Evolutionary conservation across 345 rosid genomes (phyloP), one percentile per base, ranked within the genome.

Genomic region (Arabidopsis arenosa): DNA sequence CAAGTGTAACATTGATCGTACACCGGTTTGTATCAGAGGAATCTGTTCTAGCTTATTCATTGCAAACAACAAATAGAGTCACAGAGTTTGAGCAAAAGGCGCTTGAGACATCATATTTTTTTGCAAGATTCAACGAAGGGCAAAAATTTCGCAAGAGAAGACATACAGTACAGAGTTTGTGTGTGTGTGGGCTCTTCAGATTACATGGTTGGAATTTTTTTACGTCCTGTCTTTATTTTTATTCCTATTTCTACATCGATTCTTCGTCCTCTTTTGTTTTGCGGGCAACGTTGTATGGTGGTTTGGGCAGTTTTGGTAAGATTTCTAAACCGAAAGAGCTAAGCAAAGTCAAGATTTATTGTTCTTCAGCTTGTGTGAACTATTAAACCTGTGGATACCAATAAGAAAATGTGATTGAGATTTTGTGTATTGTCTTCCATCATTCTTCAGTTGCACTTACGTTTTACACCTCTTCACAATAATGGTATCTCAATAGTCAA

Each of bases 1-100:
- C 86, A 84, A 85, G 90, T 89, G 47, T 93, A 82, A 63, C 8
- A 45, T 35, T 45, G 44, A 45, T 32, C 43, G 21, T 65, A 66
- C 68, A 58, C 68, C 5, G 39, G 10, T 65, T 65, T 40, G 49
- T 66, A 73, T 48, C 73, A 72, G 64, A 47, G 53, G 48, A 36
- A 36, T 63, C 33, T 43, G 28, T 57, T 66, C 45, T 28, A 49
- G 8, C 54, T 51, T 60, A 23, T 44, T 63, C 66, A 63, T 37
- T 70, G 44, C 72, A 45, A 70, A 63, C 72, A 63, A 37, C 53
- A 26, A 69, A 56, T 39, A 57, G 47, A 63, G 30, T 70, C 63
- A 40, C 2, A 58, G 36, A 63, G 44, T 70, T 70, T 70, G 80
- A 61, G 61, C 73, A 71, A 48, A 58, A 71, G 54, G 18, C 15